These are phyloP conservation scores for Phytopythium montanum DNA, from an alignment of 352 stramenopile genomes.

Conservation along the genomic window DNA sequence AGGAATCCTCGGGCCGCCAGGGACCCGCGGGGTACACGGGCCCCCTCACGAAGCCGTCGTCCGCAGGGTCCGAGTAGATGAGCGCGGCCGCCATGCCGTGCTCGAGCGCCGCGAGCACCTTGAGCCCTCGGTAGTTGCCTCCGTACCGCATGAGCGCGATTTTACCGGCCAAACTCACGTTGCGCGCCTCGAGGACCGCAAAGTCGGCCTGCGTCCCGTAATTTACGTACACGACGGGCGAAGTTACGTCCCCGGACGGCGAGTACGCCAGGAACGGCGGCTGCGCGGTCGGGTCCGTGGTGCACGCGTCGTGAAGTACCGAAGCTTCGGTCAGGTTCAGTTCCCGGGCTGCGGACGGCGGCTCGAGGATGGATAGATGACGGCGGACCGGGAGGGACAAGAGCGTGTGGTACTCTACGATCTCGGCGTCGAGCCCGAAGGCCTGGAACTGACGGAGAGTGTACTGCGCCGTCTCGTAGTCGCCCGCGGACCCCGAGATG, in stretches of 20 bases:
- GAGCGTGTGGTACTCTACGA: constrained; percentile 44
- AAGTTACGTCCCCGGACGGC: constrained; percentile 56
- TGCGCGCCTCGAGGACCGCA: constrained; percentile 40
- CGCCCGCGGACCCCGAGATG: constrained; percentile 15
- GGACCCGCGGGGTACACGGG: constrained; percentile 75
- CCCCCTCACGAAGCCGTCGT: constrained; percentile 72
- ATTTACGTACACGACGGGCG: constrained; percentile 81
- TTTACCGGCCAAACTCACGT: constrained; percentile 65
- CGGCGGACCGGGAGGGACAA: constrained; percentile 42
- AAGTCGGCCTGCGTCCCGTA: constrained; percentile 81
- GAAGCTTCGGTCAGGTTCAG: constrained; percentile 45
- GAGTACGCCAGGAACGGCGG: constrained; percentile 84
- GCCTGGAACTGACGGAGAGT: constrained; percentile 28
- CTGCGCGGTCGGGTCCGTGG: constrained; percentile 36
- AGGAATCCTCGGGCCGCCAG: constrained; percentile 67
- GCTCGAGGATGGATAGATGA: constrained; percentile 24
- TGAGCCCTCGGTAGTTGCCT: constrained; percentile 56
- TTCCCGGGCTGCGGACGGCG: constrained; percentile 12
- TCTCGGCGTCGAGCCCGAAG: constrained; percentile 41
- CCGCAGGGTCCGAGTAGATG: constrained; percentile 84
- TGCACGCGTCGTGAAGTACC: constrained; percentile 62
- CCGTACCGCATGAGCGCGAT: constrained; percentile 86
- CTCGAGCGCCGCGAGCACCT: constrained; percentile 70
- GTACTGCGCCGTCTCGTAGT: constrained; percentile 36
- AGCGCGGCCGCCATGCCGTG: constrained; percentile 69